Evolutionary conservation across 2,329 filamentous ascomycete species (phyloP).

Genomic region (Colletotrichum cordylinicola): DNA sequence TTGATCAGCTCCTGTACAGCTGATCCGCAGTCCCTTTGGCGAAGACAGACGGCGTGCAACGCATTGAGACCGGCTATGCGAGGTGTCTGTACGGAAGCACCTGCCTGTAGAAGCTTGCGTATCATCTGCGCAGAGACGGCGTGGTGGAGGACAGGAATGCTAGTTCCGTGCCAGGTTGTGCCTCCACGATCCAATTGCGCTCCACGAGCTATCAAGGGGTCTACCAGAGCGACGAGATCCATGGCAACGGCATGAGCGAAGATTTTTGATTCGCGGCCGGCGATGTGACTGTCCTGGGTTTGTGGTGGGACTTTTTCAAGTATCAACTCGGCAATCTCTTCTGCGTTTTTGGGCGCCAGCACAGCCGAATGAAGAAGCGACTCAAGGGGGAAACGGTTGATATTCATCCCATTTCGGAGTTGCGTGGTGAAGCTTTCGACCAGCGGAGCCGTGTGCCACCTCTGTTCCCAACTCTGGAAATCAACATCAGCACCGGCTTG

Average conservation of each 20-base stretch:
- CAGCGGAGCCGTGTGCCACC: neutral
- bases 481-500: neutral
- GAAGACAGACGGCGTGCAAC: slow-evolving; percentile 3
- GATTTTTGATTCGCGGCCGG: neutral
- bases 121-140: neutral
- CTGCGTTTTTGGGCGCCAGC: neutral
- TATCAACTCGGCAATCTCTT: neutral
- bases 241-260: neutral
- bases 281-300: neutral
- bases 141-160: neutral
- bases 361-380: neutral
- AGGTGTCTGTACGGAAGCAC: neutral
- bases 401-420: neutral
- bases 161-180: neutral
- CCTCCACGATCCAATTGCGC: neutral
- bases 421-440: neutral
- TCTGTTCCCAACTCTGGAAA: neutral
- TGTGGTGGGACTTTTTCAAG: neutral
- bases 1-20: neutral
- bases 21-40: neutral
- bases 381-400: neutral
- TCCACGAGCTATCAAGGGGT: neutral
- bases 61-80: neutral
- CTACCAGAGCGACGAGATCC: neutral
- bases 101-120: neutral